These are phyloP conservation scores for Erythrobasidium hasegawianum DNA, from an alignment of 1,284 basidiomycete species.

Conservation along the genomic window DNA sequence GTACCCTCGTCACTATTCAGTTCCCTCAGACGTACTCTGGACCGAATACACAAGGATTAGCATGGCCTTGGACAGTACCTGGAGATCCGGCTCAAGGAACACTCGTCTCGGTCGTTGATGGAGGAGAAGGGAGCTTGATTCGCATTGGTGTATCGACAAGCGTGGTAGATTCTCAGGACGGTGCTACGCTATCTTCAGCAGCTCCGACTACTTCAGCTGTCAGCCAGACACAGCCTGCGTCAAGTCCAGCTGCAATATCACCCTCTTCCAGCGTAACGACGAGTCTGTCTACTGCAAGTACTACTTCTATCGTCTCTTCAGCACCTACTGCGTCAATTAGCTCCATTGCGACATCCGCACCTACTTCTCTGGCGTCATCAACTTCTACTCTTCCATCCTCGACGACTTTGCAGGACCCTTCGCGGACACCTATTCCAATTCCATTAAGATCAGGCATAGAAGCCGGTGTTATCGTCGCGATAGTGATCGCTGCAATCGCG, in stretches of 20 bases:
- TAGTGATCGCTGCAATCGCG: constrained; percentile 1
- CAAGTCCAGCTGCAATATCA: no score
- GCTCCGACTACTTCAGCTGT: background rate
- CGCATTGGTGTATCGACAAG: background rate
- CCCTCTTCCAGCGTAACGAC: background rate
- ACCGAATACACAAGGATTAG: constrained; percentile 9
- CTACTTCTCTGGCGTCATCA: no score
- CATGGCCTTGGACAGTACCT: constrained; percentile 18
- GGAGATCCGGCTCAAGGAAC: constrained; percentile 2
- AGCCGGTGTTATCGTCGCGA: constrained; percentile 9
- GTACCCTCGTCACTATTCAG: constrained; percentile 21
- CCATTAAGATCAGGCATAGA: background rate
- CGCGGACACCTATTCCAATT: background rate
- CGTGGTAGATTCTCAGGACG: no score
- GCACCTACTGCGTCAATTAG: background rate
- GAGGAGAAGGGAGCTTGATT: background rate
- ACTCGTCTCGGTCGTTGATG: constrained; percentile 22
- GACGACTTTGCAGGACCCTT: background rate
- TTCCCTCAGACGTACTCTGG: constrained; percentile 28
- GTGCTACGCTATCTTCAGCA: background rate
- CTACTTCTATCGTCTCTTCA: background rate
- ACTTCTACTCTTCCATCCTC: background rate
- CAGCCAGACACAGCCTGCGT: background rate
- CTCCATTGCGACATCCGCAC: background rate
- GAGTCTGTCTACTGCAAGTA: background rate